Percentiles rank a stretch among this genome's conserved stretches.
These are phyloP conservation scores for Aegilops longissima DNA, from an alignment of 176 grass and related monocot species.

Conservation along the genomic window DNA sequence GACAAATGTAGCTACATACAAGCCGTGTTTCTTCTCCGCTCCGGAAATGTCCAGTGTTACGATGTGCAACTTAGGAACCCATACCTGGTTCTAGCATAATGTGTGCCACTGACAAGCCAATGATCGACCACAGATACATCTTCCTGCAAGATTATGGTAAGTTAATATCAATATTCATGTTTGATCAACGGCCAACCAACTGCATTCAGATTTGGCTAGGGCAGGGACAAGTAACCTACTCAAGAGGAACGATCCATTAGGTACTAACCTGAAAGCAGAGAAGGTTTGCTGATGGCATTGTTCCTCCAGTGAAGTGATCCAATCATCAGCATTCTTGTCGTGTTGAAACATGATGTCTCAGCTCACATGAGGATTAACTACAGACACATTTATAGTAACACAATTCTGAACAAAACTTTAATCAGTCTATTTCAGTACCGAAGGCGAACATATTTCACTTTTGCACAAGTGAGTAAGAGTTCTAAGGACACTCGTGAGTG, in stretches of 20 bases:
- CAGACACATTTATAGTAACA: no score
- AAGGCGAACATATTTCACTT: no score
- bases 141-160: slow-evolving; percentile 48
- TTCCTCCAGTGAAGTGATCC: no score
- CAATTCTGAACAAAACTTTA: no score
- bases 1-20: not conserved
- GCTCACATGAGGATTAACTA: no score
- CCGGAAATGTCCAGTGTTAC: not conserved
- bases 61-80: slow-evolving; percentile 37
- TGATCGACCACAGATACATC: slow-evolving; percentile 67
- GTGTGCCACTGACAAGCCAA: slow-evolving; percentile 83
- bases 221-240: not conserved
- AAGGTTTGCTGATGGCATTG: no score
- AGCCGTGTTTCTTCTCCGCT: not conserved
- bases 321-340: no score
- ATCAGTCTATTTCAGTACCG: no score
- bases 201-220: not conserved
- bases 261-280: slow-evolving; percentile 21
- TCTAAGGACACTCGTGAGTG: no score
- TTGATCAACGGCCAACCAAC: not conserved
- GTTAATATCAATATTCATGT: slow-evolving; percentile 8
- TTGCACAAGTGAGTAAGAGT: no score
- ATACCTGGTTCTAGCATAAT: slow-evolving; percentile 91
- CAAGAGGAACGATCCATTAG: not conserved
- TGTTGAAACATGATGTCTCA: no score